Evolutionary conservation across 2,329 filamentous ascomycete genomes (phyloP), one percentile per base, ranked within the genome.

Genomic region (Thielaviopsis populi): DNA sequence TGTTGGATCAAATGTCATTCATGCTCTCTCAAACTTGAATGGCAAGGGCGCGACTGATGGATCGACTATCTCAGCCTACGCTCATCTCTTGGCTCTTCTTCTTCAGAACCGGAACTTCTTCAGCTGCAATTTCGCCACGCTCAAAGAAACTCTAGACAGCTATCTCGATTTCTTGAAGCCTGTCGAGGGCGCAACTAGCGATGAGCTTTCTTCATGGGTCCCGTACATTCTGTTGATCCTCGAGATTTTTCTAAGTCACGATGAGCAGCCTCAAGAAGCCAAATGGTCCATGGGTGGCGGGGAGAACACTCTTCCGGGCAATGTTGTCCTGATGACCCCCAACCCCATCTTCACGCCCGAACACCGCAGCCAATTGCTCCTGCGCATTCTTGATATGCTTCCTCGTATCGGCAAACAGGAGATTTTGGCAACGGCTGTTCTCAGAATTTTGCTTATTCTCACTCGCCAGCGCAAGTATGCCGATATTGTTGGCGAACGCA

Each of bases 161-260:
- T 83, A 96, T 67, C 79, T 96, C 33, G 80, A 78, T 1, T 96
- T 96, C 72, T 82, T 99, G 69, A 86, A 87, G 69, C 76, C 91
- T 3, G 78, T 83, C 4, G 77, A 83, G 0, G 82, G 85, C 30
- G 82, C 86, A 64, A 79, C 87, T 2, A 77, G 80, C 0, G 89
- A 95, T 59, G 88, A 94, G 65, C 78, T 90, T n/a, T 88, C 91
- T 3, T 88, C 90, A 1, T 99, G 92, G 91, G 87, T 97, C 68
- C 88, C 90, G 13, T 91, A 94, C 70, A 84, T 97, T 40, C 78
- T 99, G 41, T 80, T 97, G 17, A 88, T 99, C 60, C 80, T 97
- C 59, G 94, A 99, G 77, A 88, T 88, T 62, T 78, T 97, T 40
- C 78, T 99, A n/a, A 87, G 88, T 15, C 88, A 95, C 69, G 94